Conservation (phyloP, 768 basidiomycete species). For the Mycena haematopus region DNA sequence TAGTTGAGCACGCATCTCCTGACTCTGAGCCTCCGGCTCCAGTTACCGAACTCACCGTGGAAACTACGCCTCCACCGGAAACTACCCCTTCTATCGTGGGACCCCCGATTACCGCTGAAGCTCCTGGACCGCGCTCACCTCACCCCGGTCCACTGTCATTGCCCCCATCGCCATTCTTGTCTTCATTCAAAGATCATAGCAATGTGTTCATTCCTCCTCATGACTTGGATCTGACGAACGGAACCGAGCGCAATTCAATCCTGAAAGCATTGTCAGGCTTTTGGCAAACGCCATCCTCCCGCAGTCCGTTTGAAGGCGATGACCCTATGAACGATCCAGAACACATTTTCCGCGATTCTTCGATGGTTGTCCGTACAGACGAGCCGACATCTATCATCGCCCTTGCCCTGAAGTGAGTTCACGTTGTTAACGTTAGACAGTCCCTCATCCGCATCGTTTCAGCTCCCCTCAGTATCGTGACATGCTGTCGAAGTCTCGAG, state of each 20-base stretch:
- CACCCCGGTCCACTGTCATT: constrained; percentile 45
- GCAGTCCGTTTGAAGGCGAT: constrained; percentile 65
- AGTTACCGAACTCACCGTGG: constrained; percentile 33
- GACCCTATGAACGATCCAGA: constrained; percentile 82
- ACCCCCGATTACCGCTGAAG: constrained; percentile 24
- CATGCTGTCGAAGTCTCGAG: constrained; percentile 76
- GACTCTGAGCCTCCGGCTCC: constrained; percentile 34
- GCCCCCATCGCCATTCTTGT: constrained; percentile 65
- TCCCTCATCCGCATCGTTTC: constrained; percentile 6
- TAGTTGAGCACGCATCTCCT: constrained; percentile 35
- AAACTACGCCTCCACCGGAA: constrained; percentile 35
- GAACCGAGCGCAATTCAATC: constrained; percentile 74
- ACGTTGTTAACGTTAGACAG: not conserved
- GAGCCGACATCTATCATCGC: constrained; percentile 99
- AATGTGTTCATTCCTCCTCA: constrained; percentile 53
- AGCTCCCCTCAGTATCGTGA: constrained; percentile 87
- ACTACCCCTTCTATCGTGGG: constrained; percentile 7
- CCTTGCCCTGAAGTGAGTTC: constrained; percentile 81
- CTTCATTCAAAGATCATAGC: constrained; percentile 45
- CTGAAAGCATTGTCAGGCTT: constrained; percentile 84
- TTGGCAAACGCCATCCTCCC: constrained; percentile 63
- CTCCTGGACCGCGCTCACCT: constrained; percentile 14
- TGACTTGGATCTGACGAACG: constrained; percentile 59
- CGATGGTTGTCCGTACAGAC: constrained; percentile 94
- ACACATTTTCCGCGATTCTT: constrained; percentile 93